Percentiles rank a stretch among this genome's conserved stretches.
Conservation (phyloP, 768 basidiomycete genomes). For the Piloderma croceum region DNA sequence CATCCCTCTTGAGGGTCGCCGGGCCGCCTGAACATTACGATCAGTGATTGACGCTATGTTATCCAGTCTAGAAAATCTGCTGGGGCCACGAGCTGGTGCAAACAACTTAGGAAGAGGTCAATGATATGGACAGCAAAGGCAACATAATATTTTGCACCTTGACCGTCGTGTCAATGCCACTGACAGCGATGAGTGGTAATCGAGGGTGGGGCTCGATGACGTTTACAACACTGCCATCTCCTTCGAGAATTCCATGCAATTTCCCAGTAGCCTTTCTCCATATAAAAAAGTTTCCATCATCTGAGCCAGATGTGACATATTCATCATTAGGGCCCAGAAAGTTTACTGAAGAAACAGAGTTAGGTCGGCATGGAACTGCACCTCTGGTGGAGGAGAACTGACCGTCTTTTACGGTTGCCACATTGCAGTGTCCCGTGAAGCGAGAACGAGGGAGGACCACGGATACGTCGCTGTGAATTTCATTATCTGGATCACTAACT, state of each 20-base stretch:
- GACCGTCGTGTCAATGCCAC: slow-evolving; percentile 80
- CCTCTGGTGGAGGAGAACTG: slow-evolving; percentile 19
- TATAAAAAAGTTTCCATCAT: slow-evolving; percentile 84
- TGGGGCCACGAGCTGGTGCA: slow-evolving; percentile 44
- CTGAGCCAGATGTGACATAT: slow-evolving; percentile 76
- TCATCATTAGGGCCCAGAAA: slow-evolving; percentile 78
- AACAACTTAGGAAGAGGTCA: slow-evolving; percentile 46
- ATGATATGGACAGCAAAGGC: not conserved
- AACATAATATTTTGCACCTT: slow-evolving; percentile 44
- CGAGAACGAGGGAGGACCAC: slow-evolving; percentile 57
- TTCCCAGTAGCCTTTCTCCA: slow-evolving; percentile 68
- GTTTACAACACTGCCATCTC: slow-evolving; percentile 77
- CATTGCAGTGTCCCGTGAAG: slow-evolving; percentile 69
- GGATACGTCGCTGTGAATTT: slow-evolving; percentile 34
- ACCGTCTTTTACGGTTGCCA: slow-evolving; percentile 87
- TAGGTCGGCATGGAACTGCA: slow-evolving; percentile 1
- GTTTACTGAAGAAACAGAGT: slow-evolving; percentile 48
- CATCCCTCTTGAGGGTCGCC: slow-evolving; percentile 18
- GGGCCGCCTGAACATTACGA: slow-evolving; percentile 41
- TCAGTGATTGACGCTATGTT: slow-evolving; percentile 51
- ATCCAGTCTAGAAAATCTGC: slow-evolving; percentile 49
- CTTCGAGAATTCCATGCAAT: slow-evolving; percentile 76
- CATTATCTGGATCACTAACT: slow-evolving; percentile 22
- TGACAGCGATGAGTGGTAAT: slow-evolving; percentile 76
- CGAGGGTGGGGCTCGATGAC: slow-evolving; percentile 80